Evolutionary conservation across 139 green algal genomes (phyloP).

Genomic region (Ettlia oleoabundans): DNA sequence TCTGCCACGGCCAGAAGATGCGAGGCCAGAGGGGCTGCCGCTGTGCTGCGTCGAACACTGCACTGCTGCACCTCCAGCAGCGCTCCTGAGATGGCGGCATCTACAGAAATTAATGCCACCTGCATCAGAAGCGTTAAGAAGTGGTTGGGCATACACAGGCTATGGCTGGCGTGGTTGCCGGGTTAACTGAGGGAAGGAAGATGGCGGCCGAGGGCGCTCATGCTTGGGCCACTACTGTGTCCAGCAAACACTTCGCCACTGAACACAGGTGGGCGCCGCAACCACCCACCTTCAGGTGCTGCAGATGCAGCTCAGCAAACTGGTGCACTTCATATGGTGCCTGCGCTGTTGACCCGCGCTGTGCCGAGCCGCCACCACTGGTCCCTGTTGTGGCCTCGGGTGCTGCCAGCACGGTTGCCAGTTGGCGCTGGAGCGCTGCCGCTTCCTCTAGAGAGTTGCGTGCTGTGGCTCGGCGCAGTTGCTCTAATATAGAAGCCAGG

Average conservation of each 20-base stretch:
- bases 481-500: neutral
- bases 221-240: too few relatives aligned
- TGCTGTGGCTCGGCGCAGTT: neutral
- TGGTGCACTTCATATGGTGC: neutral
- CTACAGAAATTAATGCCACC: conserved; percentile 2
- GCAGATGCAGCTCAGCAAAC: conserved; percentile 8
- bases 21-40: neutral
- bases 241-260: neutral
- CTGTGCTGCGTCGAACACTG: conserved; percentile 24
- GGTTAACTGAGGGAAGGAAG: too few relatives aligned
- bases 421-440: conserved; percentile 15
- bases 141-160: neutral
- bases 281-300: neutral
- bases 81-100: conserved; percentile 9
- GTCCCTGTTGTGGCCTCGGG: neutral
- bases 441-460: conserved; percentile 8
- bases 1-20: neutral
- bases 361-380: neutral
- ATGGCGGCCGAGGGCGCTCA: too few relatives aligned
- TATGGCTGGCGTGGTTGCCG: too few relatives aligned
- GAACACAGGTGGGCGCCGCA: neutral
- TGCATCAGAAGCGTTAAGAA: neutral
- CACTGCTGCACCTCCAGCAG: conserved; percentile 13
- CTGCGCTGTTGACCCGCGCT: neutral
- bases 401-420: conserved; percentile 10